These are phyloP conservation scores for Saturnispora kantuleensis DNA, from an alignment of 805 yeast genomes.

Conservation along the genomic window DNA sequence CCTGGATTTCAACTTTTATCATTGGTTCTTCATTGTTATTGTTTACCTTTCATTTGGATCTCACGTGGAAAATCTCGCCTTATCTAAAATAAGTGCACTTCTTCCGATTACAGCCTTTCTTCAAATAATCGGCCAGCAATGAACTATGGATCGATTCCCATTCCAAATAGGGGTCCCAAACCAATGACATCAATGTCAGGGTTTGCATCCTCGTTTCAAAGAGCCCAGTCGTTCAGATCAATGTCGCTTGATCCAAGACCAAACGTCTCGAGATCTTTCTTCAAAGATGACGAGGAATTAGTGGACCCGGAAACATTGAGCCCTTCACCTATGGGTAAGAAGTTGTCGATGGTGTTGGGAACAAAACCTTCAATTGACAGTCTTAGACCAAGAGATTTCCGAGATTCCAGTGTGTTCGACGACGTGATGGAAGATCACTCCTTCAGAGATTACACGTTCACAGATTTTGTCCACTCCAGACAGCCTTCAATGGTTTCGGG, in stretches of 20 bases:
- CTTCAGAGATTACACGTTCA: conserved; percentile 27
- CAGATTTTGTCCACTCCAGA: conserved; percentile 20
- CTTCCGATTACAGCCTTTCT: neutral
- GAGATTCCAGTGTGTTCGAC: conserved; percentile 17
- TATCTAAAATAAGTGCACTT: too few species aligned
- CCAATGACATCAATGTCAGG: conserved; percentile 34
- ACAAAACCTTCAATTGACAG: conserved; percentile 9
- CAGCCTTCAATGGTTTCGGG: conserved; percentile 14
- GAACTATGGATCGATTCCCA: conserved; percentile 17
- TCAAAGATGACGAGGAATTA: conserved; percentile 51
- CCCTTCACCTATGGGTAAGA: conserved; percentile 54
- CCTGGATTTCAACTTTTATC: too few species aligned
- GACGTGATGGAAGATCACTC: conserved; percentile 36
- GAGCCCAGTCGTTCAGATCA: conserved; percentile 65
- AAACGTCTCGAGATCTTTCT: conserved; percentile 53
- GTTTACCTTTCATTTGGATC: too few species aligned
- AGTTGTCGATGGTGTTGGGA: conserved; percentile 45
- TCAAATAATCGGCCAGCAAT: neutral
- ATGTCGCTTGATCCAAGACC: conserved; percentile 45
- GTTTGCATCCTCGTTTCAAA: conserved; percentile 67
- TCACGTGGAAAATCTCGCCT: too few species aligned
- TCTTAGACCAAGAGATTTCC: neutral
- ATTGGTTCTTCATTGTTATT: too few species aligned
- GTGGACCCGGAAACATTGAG: conserved; percentile 61
- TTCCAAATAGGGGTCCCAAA: conserved; percentile 15